Conservation (phyloP, 2,329 filamentous ascomycete species). For the Pyrenophora tritici-repentis region DNA sequence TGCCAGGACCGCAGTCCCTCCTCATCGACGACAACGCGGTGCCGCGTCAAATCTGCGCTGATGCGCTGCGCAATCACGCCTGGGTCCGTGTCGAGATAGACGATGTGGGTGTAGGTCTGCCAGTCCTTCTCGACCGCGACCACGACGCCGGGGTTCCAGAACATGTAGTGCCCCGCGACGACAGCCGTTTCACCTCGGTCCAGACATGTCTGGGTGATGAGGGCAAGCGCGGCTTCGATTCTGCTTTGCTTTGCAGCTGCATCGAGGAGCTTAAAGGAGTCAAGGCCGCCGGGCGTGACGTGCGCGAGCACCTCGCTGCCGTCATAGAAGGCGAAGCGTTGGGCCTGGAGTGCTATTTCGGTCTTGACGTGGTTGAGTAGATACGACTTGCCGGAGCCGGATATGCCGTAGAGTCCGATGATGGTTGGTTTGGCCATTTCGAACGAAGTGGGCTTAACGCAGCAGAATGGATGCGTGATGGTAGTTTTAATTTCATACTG, state of each 20-base stretch:
- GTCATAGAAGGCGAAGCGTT: constrained; percentile 57
- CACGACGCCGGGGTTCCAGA: constrained; percentile 53
- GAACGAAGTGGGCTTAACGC: no score
- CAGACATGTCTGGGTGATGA: constrained; percentile 49
- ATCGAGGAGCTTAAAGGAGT: constrained; percentile 50
- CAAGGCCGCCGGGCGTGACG: constrained; percentile 54
- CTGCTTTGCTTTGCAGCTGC: not conserved
- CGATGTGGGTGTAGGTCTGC: constrained; percentile 59
- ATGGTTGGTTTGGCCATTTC: constrained; percentile 53
- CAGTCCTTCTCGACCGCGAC: constrained; percentile 55
- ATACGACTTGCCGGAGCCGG: constrained; percentile 59
- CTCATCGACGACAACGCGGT: not conserved
- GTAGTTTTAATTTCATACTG: no score
- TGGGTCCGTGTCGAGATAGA: constrained; percentile 57
- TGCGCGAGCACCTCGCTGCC: constrained; percentile 56
- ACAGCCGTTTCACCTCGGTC: constrained; percentile 49
- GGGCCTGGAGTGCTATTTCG: constrained; percentile 37
- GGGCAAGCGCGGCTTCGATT: constrained; percentile 51
- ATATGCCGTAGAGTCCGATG: constrained; percentile 61
- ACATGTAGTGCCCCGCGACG: constrained; percentile 62
- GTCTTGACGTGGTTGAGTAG: constrained; percentile 51
- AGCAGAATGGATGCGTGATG: no score
- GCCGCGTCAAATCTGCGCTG: constrained; percentile 46
- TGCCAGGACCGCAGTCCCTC: constrained; percentile 5
- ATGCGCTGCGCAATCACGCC: constrained; percentile 47